Evolutionary conservation across 2,329 filamentous ascomycete species (phyloP).

Genomic region (Alternaria gansuensis): DNA sequence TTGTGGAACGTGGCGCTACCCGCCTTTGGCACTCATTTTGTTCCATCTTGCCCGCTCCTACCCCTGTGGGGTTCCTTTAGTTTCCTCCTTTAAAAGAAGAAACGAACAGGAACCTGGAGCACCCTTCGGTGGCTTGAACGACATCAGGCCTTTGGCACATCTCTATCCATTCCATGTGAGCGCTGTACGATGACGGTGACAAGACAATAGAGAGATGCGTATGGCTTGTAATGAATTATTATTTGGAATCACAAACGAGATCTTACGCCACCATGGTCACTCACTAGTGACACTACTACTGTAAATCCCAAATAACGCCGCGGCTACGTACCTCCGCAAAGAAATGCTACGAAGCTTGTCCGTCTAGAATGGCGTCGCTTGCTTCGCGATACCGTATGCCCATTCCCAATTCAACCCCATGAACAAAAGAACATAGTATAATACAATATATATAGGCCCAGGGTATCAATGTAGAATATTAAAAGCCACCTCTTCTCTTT

Average conservation of each 20-base stretch:
- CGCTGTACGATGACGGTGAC: background rate
- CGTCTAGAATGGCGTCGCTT: slow-evolving; percentile 10
- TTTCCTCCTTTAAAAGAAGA: slow-evolving; percentile 1
- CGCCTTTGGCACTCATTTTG: slow-evolving; percentile 36
- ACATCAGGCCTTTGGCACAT: slow-evolving; percentile 41
- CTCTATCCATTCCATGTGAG: background rate
- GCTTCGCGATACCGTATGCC: slow-evolving; percentile 1
- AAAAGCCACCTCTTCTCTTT: slow-evolving; percentile 9
- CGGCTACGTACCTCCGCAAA: slow-evolving; percentile 11
- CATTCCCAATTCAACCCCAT: background rate
- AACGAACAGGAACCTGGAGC: slow-evolving; percentile 21
- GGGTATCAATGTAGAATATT: slow-evolving; percentile 20
- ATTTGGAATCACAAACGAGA: slow-evolving; percentile 1
- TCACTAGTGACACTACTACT: background rate
- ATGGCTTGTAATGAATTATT: slow-evolving; percentile 4
- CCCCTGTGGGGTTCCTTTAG: background rate
- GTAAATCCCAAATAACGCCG: slow-evolving; percentile 6
- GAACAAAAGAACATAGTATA: slow-evolving; percentile 3
- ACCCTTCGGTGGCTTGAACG: slow-evolving; percentile 33
- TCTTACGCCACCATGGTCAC: background rate
- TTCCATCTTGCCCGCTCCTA: slow-evolving; percentile 35
- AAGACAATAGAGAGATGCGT: background rate
- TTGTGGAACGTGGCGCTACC: slow-evolving; percentile 41
- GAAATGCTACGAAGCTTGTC: slow-evolving; percentile 13
- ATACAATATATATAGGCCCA: slow-evolving; percentile 7